These are phyloP conservation scores for Ustilago crameri DNA, from an alignment of 1,284 basidiomycete genomes.

Conservation along the genomic window DNA sequence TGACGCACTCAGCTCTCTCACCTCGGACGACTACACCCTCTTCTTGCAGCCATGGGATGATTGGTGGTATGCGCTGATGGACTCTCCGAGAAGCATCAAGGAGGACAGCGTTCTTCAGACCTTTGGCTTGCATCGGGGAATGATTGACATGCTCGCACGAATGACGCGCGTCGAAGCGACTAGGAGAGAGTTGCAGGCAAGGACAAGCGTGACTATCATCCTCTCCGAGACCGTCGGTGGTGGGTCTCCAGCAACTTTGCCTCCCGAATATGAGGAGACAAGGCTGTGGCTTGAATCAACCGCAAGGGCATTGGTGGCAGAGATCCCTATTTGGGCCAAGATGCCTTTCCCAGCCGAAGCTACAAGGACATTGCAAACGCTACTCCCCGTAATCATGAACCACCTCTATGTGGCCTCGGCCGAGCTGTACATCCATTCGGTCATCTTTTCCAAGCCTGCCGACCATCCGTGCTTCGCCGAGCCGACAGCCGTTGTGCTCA, in stretches of 20 bases:
- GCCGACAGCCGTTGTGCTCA: conserved; percentile 31
- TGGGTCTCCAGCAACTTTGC: conserved; percentile 26
- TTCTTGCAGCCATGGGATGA: conserved; percentile 49
- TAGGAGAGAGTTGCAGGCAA: conserved; percentile 30
- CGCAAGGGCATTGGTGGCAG: conserved; percentile 34
- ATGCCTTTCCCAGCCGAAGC: conserved; percentile 36
- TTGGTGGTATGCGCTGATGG: conserved; percentile 50
- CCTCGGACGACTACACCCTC: conserved; percentile 42
- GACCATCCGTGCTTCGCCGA: conserved; percentile 39
- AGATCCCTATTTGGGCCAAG: conserved; percentile 45
- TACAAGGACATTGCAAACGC: conserved; percentile 28
- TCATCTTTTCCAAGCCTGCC: conserved; percentile 44
- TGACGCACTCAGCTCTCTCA: conserved; percentile 44
- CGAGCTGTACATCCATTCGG: conserved; percentile 47
- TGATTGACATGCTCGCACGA: conserved; percentile 45
- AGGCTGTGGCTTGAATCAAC: conserved; percentile 42
- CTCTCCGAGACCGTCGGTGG: conserved; percentile 34
- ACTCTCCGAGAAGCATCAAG: conserved; percentile 38
- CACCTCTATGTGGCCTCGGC: conserved; percentile 44
- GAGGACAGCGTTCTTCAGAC: conserved; percentile 46
- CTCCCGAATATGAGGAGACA: conserved; percentile 47
- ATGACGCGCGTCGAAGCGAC: conserved; percentile 47
- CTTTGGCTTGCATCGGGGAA: conserved; percentile 40
- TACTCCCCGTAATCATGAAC: conserved; percentile 39
- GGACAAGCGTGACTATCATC: conserved; percentile 38